phyloP scores from a whole-genome alignment of 2,329 filamentous ascomycete genomes.

The Colletotrichum ledebouriae region DNA sequence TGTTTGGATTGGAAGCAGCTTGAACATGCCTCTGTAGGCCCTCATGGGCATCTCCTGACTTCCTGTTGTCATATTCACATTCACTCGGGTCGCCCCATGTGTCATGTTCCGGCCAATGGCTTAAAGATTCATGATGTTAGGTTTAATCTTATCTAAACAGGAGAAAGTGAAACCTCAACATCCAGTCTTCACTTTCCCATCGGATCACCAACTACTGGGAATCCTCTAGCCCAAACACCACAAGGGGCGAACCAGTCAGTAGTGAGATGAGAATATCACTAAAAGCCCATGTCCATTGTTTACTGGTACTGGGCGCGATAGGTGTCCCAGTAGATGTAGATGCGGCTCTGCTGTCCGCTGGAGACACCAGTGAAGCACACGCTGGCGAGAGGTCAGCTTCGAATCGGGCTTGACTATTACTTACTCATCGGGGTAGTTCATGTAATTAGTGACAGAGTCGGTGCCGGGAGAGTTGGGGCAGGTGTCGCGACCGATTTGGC shows the following conservation, averaged over 20 bases:
- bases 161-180: neutral
- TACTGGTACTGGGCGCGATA: constrained; percentile 45
- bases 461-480: no score
- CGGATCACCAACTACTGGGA: neutral
- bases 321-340: constrained; percentile 48
- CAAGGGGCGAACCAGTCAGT: neutral
- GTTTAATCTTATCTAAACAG: neutral
- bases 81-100: neutral
- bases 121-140: rapidly evolving
- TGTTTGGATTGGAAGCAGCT: no score
- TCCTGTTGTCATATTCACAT: neutral
- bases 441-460: no score
- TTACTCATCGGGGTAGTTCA: no score
- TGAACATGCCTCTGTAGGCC: no score
- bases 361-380: constrained; percentile 60
- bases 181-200: neutral
- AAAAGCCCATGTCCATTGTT: neutral
- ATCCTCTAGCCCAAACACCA: neutral
- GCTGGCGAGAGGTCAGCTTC: no score
- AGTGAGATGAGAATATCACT: neutral
- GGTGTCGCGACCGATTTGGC: no score
- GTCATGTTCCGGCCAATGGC: neutral
- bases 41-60: neutral
- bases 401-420: no score
- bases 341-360: constrained; percentile 53